These are phyloP conservation scores for Reutealis trisperma DNA, from an alignment of 345 rosid genomes.

Conservation along the genomic window DNA sequence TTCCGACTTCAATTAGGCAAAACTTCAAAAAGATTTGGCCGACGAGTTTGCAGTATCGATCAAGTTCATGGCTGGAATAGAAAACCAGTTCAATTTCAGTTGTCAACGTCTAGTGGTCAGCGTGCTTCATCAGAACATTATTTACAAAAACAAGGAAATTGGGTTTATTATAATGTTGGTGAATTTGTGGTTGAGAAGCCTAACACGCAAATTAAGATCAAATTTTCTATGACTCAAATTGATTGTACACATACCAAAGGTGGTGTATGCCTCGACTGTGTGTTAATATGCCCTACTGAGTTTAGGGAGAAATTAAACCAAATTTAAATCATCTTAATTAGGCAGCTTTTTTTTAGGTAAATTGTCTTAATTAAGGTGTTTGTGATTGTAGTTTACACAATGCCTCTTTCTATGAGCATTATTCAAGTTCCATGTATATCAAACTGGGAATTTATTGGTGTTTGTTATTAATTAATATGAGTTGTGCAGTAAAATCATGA, in stretches of 20 bases:
- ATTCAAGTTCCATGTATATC: too few species aligned
- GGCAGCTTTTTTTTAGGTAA: too few species aligned
- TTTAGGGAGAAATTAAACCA: constrained; percentile 14
- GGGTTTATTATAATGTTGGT: constrained; percentile 40
- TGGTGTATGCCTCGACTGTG: constrained; percentile 38
- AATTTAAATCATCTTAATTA: background rate
- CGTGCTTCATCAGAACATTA: constrained; percentile 24
- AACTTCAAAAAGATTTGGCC: constrained; percentile 25
- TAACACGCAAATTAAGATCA: constrained; percentile 14
- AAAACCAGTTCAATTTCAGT: constrained; percentile 40
- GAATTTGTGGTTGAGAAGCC: constrained; percentile 27
- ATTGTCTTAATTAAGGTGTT: too few species aligned
- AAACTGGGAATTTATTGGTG: too few species aligned
- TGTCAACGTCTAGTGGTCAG: constrained; percentile 38
- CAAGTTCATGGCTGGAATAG: constrained; percentile 48
- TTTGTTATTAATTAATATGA: too few species aligned
- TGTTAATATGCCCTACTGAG: constrained; percentile 26
- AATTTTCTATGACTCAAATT: constrained; percentile 45
- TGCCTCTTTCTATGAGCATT: too few species aligned
- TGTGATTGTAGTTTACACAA: too few species aligned
- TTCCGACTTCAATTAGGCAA: constrained; percentile 44
- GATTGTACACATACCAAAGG: constrained; percentile 49
- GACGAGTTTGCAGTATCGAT: constrained; percentile 24
- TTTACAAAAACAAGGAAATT: constrained; percentile 27
- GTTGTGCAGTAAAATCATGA: too few species aligned